Conservation (phyloP, 768 basidiomycete species). For the Mycena galopus region DNA sequence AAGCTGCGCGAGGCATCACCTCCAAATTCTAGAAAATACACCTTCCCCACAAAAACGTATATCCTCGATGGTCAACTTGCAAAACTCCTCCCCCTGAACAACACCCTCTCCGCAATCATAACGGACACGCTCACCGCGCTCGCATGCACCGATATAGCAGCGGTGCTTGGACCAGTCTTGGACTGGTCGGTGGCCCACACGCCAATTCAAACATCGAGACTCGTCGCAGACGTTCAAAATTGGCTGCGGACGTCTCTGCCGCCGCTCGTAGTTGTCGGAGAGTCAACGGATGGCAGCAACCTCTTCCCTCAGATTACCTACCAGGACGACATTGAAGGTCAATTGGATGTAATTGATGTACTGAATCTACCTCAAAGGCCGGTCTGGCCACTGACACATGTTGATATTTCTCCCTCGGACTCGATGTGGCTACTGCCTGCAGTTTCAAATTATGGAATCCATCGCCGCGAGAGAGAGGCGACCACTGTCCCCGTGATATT, state of each 20-base stretch:
- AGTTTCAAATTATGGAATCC: neutral
- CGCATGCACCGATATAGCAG: neutral
- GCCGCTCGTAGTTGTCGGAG: neutral
- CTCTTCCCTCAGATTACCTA: neutral
- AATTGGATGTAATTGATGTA: neutral
- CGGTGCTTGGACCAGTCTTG: neutral
- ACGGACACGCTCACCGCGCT: neutral
- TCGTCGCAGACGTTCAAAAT: neutral
- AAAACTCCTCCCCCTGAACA: neutral
- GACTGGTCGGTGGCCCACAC: neutral
- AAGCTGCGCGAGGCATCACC: neutral
- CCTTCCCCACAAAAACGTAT: neutral
- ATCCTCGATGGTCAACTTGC: neutral
- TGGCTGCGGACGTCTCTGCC: neutral
- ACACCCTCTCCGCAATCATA: neutral
- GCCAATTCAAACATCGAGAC: neutral
- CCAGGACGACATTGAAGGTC: neutral
- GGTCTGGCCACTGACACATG: neutral
- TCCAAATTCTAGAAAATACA: neutral
- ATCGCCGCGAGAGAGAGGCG: neutral
- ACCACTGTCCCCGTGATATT: neutral
- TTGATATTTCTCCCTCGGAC: neutral
- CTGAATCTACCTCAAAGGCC: neutral
- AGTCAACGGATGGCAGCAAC: neutral
- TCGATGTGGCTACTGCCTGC: neutral